phyloP scores from a whole-genome alignment of 345 rosid species.

The Brassica juncea region DNA sequence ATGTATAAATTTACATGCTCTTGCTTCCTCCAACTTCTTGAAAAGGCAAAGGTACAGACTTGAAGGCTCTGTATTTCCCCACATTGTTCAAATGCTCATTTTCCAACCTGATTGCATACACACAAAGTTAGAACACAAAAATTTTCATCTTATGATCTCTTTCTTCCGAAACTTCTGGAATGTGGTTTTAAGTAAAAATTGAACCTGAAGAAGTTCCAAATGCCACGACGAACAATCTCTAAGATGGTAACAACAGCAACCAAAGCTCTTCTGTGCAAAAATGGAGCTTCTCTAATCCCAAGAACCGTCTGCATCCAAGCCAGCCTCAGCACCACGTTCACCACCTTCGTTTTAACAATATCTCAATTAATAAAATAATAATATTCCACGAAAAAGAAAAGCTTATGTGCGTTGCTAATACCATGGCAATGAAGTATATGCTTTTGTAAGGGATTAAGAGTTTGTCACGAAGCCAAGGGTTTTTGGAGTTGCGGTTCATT shows the following conservation, averaged over 20 bases:
- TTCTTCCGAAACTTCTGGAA: neutral
- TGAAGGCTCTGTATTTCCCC: constrained; percentile 78
- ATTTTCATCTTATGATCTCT: neutral
- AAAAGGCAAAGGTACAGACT: constrained; percentile 78
- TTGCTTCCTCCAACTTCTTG: constrained; percentile 43
- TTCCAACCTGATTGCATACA: constrained; percentile 59
- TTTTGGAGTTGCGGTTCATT: constrained; percentile 52
- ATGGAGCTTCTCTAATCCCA: constrained; percentile 56
- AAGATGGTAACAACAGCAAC: constrained; percentile 56
- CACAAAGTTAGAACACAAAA: neutral
- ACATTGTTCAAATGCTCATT: constrained; percentile 86
- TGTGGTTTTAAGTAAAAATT: neutral
- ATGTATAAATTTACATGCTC: constrained; percentile 25
- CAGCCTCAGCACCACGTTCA: constrained; percentile 66
- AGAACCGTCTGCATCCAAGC: constrained; percentile 81
- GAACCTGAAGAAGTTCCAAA: constrained; percentile 92
- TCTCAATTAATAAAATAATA: neutral
- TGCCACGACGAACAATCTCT: constrained; percentile 83
- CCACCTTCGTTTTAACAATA: constrained; percentile 46
- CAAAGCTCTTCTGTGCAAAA: constrained; percentile 57
- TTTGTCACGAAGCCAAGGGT: constrained; percentile 86
- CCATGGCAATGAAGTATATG: constrained; percentile 74
- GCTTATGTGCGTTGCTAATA: constrained; percentile 24
- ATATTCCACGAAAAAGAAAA: neutral
- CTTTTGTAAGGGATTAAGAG: constrained; percentile 54